Percentiles rank a stretch among this genome's conserved stretches.
Evolutionary conservation across 2,329 filamentous ascomycete species (phyloP).

Genomic region (Botrytis fragariae): DNA sequence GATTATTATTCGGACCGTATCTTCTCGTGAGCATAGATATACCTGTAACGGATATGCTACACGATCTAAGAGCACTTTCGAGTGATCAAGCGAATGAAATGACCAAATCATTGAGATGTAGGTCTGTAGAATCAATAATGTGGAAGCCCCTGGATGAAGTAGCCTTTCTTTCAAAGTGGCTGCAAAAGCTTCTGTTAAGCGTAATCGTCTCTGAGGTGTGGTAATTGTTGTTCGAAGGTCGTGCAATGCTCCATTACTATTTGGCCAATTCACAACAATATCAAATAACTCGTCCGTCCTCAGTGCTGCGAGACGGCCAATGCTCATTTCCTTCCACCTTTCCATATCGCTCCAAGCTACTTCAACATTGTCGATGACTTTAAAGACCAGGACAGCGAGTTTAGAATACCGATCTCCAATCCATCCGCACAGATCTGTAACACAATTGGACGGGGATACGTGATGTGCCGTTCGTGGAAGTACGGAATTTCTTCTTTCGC

Average conservation of each 20-base stretch:
- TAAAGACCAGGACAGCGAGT: conserved; percentile 61
- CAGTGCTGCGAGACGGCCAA: conserved; percentile 65
- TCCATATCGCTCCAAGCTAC: conserved; percentile 57
- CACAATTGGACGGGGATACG: conserved; percentile 51
- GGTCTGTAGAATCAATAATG: conserved; percentile 70
- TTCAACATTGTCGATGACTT: conserved; percentile 35
- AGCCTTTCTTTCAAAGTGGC: conserved; percentile 63
- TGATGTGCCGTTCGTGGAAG: conserved; percentile 36
- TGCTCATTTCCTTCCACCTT: conserved; percentile 68
- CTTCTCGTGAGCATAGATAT: conserved; percentile 74
- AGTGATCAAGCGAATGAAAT: conserved; percentile 72
- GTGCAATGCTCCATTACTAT: conserved; percentile 67
- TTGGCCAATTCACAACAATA: conserved; percentile 73
- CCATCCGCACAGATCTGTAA: conserved; percentile 63
- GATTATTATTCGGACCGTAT: conserved; percentile 75
- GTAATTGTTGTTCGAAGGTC: conserved; percentile 71
- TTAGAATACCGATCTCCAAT: conserved; percentile 65
- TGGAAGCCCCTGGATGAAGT: conserved; percentile 73
- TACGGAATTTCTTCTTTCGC: conserved; percentile 27
- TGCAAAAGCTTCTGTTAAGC: conserved; percentile 69
- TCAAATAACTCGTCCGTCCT: conserved; percentile 74
- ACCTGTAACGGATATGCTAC: conserved; percentile 70
- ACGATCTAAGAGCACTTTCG: conserved; percentile 72
- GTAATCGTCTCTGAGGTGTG: conserved; percentile 63
- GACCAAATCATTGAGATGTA: conserved; percentile 79